These are phyloP conservation scores for Basipetospora chlamydospora DNA, from an alignment of 2,329 filamentous ascomycete genomes.

Conservation along the genomic window DNA sequence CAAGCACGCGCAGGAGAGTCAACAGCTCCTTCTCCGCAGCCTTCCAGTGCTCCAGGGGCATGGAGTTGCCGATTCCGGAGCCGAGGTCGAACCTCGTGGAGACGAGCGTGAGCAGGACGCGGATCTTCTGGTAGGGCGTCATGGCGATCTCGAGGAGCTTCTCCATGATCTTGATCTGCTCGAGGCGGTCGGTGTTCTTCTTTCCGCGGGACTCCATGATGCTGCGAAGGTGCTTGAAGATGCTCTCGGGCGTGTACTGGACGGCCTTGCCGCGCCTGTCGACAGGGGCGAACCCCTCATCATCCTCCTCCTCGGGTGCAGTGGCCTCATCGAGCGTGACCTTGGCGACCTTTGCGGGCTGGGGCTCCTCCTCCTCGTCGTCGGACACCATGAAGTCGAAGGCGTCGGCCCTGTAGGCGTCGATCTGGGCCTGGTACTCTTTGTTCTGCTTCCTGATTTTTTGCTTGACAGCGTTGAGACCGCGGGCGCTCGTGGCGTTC, in stretches of 20 bases:
- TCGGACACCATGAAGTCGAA: slow-evolving; percentile 79
- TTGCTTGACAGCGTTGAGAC: slow-evolving; percentile 93
- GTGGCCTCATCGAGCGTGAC: slow-evolving; percentile 22
- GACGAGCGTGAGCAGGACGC: slow-evolving; percentile 79
- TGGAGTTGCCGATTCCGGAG: slow-evolving; percentile 60
- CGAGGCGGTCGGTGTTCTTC: slow-evolving; percentile 91
- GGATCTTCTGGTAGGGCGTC: slow-evolving; percentile 86
- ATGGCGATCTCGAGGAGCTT: slow-evolving; percentile 79
- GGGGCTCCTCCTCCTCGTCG: slow-evolving; percentile 44
- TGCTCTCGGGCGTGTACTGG: slow-evolving; percentile 91
- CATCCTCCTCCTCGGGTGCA: slow-evolving; percentile 45
- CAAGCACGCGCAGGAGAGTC: slow-evolving; percentile 62
- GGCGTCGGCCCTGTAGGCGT: slow-evolving; percentile 73
- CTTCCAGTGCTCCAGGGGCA: slow-evolving; percentile 97
- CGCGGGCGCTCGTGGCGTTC: slow-evolving; percentile 89
- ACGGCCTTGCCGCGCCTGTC: slow-evolving; percentile 79
- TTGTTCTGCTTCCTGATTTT: slow-evolving; percentile 98
- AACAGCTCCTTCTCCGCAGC: slow-evolving; percentile 76
- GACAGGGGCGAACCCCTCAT: slow-evolving; percentile 80
- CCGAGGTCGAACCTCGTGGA: slow-evolving; percentile 91
- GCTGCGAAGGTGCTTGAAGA: slow-evolving; percentile 86
- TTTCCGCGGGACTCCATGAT: slow-evolving; percentile 95
- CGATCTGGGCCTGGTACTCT: slow-evolving; percentile 77
- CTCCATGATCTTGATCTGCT: slow-evolving; percentile 97
- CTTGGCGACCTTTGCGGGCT: slow-evolving; percentile 27